phyloP scores from a whole-genome alignment of 148 eudicot genomes.

The Polygonum maritimum region DNA sequence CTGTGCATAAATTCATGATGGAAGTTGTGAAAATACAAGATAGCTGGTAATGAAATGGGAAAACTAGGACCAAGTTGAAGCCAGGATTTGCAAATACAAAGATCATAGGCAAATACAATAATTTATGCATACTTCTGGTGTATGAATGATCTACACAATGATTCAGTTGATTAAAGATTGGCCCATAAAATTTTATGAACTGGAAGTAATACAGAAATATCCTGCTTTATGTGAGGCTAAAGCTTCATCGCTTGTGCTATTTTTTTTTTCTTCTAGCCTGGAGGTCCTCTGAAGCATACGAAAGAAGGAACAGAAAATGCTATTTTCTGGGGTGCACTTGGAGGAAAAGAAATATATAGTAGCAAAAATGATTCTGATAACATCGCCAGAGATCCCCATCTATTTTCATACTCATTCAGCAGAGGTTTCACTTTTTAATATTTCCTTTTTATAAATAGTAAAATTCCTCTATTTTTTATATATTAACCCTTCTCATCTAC shows the following conservation, averaged over 20 bases:
- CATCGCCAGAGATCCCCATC: constrained; percentile 79
- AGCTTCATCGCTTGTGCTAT: constrained; percentile 1
- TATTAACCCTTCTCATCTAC: constrained; percentile 19
- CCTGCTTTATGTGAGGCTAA: background rate
- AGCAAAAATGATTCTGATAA: constrained; percentile 69
- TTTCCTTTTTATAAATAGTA: background rate
- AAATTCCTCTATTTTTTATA: constrained; percentile 8
- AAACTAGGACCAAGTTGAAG: background rate
- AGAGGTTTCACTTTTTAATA: constrained; percentile 46
- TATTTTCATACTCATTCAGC: constrained; percentile 54
- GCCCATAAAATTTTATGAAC: background rate
- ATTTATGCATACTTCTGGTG: background rate
- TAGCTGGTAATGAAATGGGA: background rate
- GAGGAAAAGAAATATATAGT: constrained; percentile 80
- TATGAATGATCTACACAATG: background rate
- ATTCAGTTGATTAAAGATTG: background rate
- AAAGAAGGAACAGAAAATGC: constrained; percentile 99
- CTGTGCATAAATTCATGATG: constrained; percentile 1
- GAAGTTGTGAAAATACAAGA: background rate
- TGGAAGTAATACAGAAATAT: background rate
- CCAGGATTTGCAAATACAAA: background rate
- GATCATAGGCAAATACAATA: background rate
- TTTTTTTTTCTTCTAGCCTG: constrained; percentile 48
- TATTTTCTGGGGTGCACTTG: constrained; percentile 86
- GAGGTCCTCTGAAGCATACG: constrained; percentile 59